Evolutionary conservation across 164 flowering plant genomes (phyloP), one percentile per base, ranked within the genome.

Genomic region (Amborella trichopoda): DNA sequence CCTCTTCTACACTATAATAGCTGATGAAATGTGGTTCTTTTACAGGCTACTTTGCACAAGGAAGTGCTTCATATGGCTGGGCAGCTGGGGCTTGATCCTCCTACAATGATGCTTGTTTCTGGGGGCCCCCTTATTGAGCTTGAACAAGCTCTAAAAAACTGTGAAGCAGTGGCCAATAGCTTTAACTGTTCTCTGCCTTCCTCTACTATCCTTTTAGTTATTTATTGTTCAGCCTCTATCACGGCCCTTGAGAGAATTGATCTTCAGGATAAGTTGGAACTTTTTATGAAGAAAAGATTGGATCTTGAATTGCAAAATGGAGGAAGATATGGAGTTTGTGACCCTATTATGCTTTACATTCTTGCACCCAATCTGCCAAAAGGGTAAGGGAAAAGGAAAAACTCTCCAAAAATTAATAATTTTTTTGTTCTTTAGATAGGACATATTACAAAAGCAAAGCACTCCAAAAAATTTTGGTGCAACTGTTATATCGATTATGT

Each of bases 41-140:
- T 48, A 17, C 75, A 91, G 99, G 99, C 99, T 26, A 84, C 95
- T 40, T 70, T 91, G 66, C 84, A 91, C 45, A 72, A 74, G 50
- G 74, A 70, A 26, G 60, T 84, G 54, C 80, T 91, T 45, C 61
- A 80, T 56, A 87, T 91, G 99, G 99, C 99, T 49, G 99, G 99
- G 33, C 99, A 91, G 53, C 64, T 91, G 73, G 99, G 99, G 21
- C 94, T 91, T 61, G 88, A 91, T 48, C 99, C 99, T 32, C 84
- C 99, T 19, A 80, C 95, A 28, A 91, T 91, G 99, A 58, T 44
- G 58, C 74, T 91, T 19, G 63, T 74, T 55, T 43, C 40, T 28
- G 86, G 78, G 38, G 94, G 86, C n/a, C 55, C 77, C 23, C 18
- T 53, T 54, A 65, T 68, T 26, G 94, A 91, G 70, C 46, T 84